phyloP scores from a whole-genome alignment of 2,329 filamentous ascomycete species.

The Cytospora piceae region DNA sequence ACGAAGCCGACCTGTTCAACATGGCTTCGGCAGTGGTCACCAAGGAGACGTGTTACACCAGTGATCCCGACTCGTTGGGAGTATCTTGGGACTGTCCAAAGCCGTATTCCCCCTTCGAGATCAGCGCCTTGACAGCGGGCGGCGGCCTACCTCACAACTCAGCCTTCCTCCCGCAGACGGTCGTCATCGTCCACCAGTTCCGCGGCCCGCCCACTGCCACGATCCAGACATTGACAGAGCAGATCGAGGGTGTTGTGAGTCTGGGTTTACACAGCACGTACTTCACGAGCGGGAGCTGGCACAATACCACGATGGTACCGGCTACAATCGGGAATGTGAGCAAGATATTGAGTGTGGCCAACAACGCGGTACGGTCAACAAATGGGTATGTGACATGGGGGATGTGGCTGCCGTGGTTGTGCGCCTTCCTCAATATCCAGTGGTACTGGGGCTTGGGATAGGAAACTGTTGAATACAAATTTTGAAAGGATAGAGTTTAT shows the following conservation, averaged over 20 bases:
- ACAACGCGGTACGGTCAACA: slow-evolving; percentile 4
- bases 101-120: slow-evolving; percentile 28
- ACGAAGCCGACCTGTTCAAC: slow-evolving; percentile 43
- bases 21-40: slow-evolving; percentile 31
- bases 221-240: slow-evolving; percentile 24
- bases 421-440: slow-evolving; percentile 7
- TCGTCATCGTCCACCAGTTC: slow-evolving; percentile 32
- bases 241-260: slow-evolving; percentile 26
- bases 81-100: slow-evolving; percentile 26
- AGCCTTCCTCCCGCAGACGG: slow-evolving; percentile 25
- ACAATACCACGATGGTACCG: slow-evolving; percentile 24
- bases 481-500: too few relatives aligned
- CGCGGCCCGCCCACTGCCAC: slow-evolving; percentile 29
- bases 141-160: slow-evolving; percentile 28
- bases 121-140: slow-evolving; percentile 7
- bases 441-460: background rate
- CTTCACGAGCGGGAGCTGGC: slow-evolving; percentile 33
- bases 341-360: slow-evolving; percentile 18
- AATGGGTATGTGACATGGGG: background rate
- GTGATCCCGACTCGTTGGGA: slow-evolving; percentile 16
- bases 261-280: slow-evolving; percentile 32
- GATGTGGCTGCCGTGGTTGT: slow-evolving; percentile 10
- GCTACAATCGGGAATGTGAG: slow-evolving; percentile 28
- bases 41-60: slow-evolving; percentile 32
- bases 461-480: too few relatives aligned